Evolutionary conservation across 768 basidiomycete species (phyloP).

Genomic region (Leccinum rimulosum): DNA sequence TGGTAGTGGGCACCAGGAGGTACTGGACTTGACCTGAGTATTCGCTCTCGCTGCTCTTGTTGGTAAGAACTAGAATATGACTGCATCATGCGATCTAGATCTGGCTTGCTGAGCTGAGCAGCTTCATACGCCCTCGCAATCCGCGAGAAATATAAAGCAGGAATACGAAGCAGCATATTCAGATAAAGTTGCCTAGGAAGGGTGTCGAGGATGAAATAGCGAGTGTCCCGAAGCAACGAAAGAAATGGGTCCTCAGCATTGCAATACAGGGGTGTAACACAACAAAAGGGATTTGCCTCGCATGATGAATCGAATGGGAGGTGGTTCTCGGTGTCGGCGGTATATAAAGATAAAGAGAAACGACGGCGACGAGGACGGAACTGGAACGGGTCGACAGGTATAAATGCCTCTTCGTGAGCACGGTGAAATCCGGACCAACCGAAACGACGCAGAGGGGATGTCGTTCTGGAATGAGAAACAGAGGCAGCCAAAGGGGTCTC

Average conservation of each 20-base stretch:
- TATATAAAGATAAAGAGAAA: slow-evolving; percentile 23
- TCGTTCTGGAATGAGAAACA: slow-evolving; percentile 38
- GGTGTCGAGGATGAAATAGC: slow-evolving; percentile 34
- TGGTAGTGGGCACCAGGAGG: slow-evolving; percentile 26
- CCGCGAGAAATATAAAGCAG: slow-evolving; percentile 75
- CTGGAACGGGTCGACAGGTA: slow-evolving; percentile 55
- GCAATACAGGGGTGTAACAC: slow-evolving; percentile 20
- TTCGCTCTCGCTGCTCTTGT: slow-evolving; percentile 14
- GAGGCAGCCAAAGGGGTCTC: slow-evolving; percentile 31
- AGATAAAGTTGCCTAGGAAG: slow-evolving; percentile 45
- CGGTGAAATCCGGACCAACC: slow-evolving; percentile 54
- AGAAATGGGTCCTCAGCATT: slow-evolving; percentile 12
- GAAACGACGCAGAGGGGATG: slow-evolving; percentile 60
- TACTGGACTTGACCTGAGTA: slow-evolving; percentile 25
- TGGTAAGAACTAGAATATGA: slow-evolving; percentile 27
- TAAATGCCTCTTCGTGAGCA: slow-evolving; percentile 50
- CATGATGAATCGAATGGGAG: slow-evolving; percentile 22
- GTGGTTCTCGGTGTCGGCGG: slow-evolving; percentile 20
- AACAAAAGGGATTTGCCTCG: slow-evolving; percentile 21
- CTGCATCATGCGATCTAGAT: slow-evolving; percentile 54
- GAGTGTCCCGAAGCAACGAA: slow-evolving; percentile 17
- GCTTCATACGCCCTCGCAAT: slow-evolving; percentile 76
- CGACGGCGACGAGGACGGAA: slow-evolving; percentile 23
- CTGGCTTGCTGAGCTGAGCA: slow-evolving; percentile 73
- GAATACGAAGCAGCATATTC: slow-evolving; percentile 60